Evolutionary conservation across 768 basidiomycete species (phyloP).

Genomic region (Megacollybia marginata): DNA sequence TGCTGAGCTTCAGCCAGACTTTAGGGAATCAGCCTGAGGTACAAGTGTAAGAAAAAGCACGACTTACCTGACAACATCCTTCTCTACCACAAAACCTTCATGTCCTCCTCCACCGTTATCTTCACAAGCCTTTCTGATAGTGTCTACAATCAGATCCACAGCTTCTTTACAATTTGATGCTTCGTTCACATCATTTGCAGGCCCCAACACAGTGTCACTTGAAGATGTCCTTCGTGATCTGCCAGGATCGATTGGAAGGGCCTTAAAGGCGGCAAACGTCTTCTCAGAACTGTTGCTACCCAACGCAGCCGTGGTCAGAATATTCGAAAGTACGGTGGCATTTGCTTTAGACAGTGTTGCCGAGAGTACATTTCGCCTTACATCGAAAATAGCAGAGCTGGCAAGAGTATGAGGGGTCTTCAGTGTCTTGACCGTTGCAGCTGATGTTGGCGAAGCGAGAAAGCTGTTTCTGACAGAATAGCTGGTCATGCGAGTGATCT

Average conservation of each 20-base stretch:
- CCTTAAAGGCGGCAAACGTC: constrained; percentile 72
- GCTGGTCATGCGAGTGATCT: constrained; percentile 72
- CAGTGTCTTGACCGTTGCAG: background rate
- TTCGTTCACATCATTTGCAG: constrained; percentile 55
- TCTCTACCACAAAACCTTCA: constrained; percentile 46
- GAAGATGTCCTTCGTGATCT: constrained; percentile 38
- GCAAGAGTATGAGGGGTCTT: background rate
- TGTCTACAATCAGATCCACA: constrained; percentile 66
- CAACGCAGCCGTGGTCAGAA: background rate
- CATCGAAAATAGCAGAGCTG: background rate
- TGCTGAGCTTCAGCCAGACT: constrained; percentile 79
- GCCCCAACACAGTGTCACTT: constrained; percentile 26
- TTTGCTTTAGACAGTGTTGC: constrained; percentile 1
- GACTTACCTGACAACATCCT: constrained; percentile 76
- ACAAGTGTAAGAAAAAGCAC: constrained; percentile 5
- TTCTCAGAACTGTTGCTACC: constrained; percentile 16
- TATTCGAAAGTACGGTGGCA: background rate
- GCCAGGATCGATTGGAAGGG: constrained; percentile 64
- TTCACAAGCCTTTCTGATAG: constrained; percentile 59
- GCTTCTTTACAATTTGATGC: constrained; percentile 72
- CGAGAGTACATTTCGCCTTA: constrained; percentile 2
- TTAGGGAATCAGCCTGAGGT: constrained; percentile 7
- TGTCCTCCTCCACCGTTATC: constrained; percentile 42
- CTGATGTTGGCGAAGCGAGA: constrained; percentile 11
- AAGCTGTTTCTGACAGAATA: constrained; percentile 78